A percentile compares a stretch with the other conserved stretches of the same genome.
phyloP scores from a whole-genome alignment of 345 rosid species.

The Fremontodendron californicum region DNA sequence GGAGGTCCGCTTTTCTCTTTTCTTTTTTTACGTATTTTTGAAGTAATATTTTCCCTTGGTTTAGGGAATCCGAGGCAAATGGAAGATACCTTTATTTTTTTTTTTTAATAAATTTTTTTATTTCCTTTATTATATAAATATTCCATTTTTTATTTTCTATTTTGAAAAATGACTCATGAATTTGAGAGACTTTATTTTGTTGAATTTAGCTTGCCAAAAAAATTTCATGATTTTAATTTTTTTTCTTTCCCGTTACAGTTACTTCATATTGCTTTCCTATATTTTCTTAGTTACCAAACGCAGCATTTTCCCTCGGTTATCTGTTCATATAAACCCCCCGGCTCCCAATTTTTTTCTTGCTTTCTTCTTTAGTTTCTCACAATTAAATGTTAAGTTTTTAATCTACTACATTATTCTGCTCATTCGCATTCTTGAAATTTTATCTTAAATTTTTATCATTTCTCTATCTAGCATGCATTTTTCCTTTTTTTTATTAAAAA shows the following conservation, averaged over 20 bases:
- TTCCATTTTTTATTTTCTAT: not conserved
- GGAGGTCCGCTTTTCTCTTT: constrained; percentile 36
- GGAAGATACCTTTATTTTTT: not conserved
- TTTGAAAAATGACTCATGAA: not conserved
- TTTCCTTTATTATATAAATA: not conserved
- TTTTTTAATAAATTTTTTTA: not conserved
- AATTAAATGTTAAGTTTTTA: not conserved
- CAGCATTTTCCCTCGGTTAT: not conserved
- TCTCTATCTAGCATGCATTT: not conserved
- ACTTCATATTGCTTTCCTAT: not conserved
- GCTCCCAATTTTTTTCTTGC: not conserved
- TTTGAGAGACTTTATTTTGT: not conserved
- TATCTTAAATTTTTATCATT: not conserved
- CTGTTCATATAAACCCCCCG: not conserved
- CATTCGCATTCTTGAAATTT: not conserved
- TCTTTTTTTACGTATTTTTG: not conserved
- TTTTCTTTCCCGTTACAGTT: not conserved
- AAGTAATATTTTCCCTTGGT: constrained; percentile 6
- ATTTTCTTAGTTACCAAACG: constrained; percentile 22
- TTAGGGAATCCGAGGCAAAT: constrained; percentile 22
- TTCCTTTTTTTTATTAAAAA: too few relatives aligned
- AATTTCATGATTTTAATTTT: not conserved
- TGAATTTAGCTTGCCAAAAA: not conserved
- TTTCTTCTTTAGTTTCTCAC: not conserved
- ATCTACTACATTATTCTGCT: not conserved